phyloP scores from a whole-genome alignment of 306 rosid genomes.

The Vigna unguiculata region DNA sequence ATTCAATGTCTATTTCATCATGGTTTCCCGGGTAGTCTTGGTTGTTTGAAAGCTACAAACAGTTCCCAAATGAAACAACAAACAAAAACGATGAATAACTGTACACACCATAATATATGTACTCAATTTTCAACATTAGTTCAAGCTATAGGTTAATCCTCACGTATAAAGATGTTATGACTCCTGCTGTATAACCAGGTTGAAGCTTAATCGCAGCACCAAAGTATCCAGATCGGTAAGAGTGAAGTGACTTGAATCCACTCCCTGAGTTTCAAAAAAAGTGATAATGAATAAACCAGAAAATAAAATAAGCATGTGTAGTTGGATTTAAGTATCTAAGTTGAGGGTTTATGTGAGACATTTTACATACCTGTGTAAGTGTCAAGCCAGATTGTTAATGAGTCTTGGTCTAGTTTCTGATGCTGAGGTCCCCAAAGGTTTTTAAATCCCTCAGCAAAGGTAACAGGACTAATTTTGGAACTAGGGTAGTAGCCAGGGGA shows the following conservation, averaged over 20 bases:
- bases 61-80: slow-evolving; percentile 33
- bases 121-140: slow-evolving; percentile 15
- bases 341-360: slow-evolving; percentile 17
- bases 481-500: slow-evolving; percentile 84
- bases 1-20: slow-evolving; percentile 91
- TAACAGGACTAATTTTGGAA: slow-evolving; percentile 57
- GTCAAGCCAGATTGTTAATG: slow-evolving; percentile 82
- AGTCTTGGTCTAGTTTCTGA: slow-evolving; percentile 65
- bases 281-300: not conserved
- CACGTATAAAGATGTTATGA: slow-evolving; percentile 79
- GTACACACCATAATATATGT: not conserved
- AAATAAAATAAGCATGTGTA: not conserved
- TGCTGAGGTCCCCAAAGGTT: slow-evolving; percentile 90
- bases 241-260: slow-evolving; percentile 78
- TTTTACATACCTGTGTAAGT: slow-evolving; percentile 59
- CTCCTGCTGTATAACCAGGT: slow-evolving; percentile 89
- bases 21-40: slow-evolving; percentile 82
- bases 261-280: slow-evolving; percentile 62
- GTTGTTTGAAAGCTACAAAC: slow-evolving; percentile 85
- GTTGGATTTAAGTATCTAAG: not conserved
- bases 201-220: slow-evolving; percentile 84
- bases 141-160: slow-evolving; percentile 40
- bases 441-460: slow-evolving; percentile 67
- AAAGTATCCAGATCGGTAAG: slow-evolving; percentile 81
- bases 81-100: slow-evolving; percentile 9